These are phyloP conservation scores for Reticulomyxa filosa DNA, from an alignment of 78 protist genomes.

Conservation along the genomic window DNA sequence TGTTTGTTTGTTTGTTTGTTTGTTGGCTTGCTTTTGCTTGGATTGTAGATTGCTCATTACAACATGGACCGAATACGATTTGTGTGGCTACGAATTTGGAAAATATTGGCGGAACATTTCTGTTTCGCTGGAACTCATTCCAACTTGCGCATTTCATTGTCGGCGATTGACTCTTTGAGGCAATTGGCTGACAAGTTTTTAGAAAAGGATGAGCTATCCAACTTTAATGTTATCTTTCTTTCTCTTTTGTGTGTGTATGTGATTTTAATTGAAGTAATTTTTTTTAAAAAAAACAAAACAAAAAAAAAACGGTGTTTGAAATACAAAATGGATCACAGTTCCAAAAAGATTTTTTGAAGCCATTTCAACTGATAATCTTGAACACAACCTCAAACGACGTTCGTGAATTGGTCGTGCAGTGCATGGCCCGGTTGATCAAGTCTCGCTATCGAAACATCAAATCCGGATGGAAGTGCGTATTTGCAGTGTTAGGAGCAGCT, in stretches of 20 bases:
- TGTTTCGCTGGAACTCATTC: conserved; percentile 2
- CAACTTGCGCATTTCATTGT: conserved; percentile 39
- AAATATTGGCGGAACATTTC: conserved; percentile 41
- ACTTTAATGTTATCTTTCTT: too few species aligned
- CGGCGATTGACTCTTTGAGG: conserved; percentile 66
- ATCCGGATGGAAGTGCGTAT: conserved; percentile 81
- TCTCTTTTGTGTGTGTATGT: too few species aligned
- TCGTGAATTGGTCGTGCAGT: conserved; percentile 19
- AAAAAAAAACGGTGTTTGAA: too few species aligned
- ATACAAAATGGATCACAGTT: too few species aligned
- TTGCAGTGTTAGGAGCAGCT: conserved; percentile 31
- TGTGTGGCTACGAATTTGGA: conserved; percentile 71
- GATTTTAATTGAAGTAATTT: too few species aligned
- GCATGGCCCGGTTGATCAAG: not conserved
- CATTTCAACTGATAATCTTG: conserved; percentile 20
- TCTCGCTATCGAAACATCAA: conserved; percentile 6
- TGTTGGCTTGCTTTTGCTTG: too few species aligned
- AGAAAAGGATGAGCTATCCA: conserved; percentile 44
- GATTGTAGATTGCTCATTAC: conserved; percentile 56
- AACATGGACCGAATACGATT: conserved; percentile 64
- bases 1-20: too few species aligned
- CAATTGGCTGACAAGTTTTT: conserved; percentile 75
- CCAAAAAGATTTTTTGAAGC: too few species aligned
- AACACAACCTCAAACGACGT: conserved; percentile 8
- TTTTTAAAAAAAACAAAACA: too few species aligned